These are phyloP conservation scores for Brachypodium distachyon DNA, from an alignment of 202 grass and related monocot species.

Conservation along the genomic window DNA sequence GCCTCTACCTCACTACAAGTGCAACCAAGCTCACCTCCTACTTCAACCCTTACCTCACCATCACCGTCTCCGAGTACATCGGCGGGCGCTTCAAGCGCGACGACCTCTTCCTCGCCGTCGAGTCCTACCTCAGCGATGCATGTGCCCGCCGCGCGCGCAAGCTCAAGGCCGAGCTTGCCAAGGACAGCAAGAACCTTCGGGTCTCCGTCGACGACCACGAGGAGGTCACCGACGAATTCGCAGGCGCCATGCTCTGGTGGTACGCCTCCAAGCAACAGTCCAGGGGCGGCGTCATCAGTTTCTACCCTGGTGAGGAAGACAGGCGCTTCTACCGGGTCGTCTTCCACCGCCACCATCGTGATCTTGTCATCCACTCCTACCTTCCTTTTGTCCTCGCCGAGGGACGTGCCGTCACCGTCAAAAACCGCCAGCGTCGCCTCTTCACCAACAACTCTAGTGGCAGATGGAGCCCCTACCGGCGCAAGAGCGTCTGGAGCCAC, in stretches of 20 bases:
- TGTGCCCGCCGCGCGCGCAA: conserved; percentile 19
- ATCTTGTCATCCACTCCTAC: conserved; percentile 30
- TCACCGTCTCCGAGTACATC: conserved; percentile 38
- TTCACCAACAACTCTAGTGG: conserved; percentile 43
- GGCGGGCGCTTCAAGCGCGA: conserved; percentile 29
- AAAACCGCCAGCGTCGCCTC: conserved; percentile 49
- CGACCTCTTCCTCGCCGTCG: conserved; percentile 25
- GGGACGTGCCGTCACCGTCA: conserved; percentile 27
- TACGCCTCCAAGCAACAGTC: neutral
- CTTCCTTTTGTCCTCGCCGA: conserved; percentile 20
- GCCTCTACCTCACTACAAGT: neutral
- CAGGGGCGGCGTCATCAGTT: neutral
- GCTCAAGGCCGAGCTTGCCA: conserved; percentile 23
- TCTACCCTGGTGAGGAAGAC: neutral
- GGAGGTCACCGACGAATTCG: conserved; percentile 36
- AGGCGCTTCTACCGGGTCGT: conserved; percentile 22
- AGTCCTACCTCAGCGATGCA: conserved; percentile 41
- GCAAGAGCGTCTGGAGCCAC: conserved; percentile 30
- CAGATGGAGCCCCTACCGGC: neutral
- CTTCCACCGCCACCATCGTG: conserved; percentile 48
- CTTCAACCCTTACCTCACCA: conserved; percentile 33
- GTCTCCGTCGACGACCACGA: conserved; percentile 33
- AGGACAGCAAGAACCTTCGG: conserved; percentile 20
- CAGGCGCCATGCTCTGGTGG: conserved; percentile 40
- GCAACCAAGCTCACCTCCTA: neutral